phyloP scores from a whole-genome alignment of 176 grass and related monocot species.

The Carex littledalei region DNA sequence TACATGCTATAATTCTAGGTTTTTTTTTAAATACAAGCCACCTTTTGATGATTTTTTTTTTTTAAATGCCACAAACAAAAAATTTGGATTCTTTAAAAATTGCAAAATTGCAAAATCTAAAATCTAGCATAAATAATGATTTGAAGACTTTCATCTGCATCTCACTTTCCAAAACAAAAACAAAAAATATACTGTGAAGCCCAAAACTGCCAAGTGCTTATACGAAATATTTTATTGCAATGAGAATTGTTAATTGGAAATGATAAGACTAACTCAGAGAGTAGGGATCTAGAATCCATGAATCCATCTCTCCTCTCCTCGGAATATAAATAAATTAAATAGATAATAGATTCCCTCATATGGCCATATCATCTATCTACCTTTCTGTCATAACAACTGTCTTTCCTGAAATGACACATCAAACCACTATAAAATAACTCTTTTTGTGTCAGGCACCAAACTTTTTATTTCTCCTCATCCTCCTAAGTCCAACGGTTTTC shows the following conservation, averaged over 20 bases:
- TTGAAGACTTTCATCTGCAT: no score
- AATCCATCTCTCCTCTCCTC: background rate
- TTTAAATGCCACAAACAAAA: no score
- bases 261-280: constrained; percentile 25
- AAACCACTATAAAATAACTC: constrained; percentile 18
- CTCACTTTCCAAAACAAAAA: no score
- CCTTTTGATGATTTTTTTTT: no score
- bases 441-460: constrained; percentile 15
- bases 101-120: no score
- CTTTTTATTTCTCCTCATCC: constrained; percentile 10
- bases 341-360: background rate
- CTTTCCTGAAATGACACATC: constrained; percentile 31
- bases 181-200: no score
- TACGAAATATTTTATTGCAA: no score
- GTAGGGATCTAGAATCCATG: constrained; percentile 8
- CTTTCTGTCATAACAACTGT: constrained; percentile 22
- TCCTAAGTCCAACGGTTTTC: constrained; percentile 16
- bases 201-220: no score
- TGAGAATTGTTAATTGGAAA: background rate
- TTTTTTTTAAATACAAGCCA: no score
- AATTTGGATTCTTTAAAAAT: no score
- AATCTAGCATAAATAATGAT: no score
- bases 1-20: no score
- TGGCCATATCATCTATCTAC: background rate
- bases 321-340: background rate